Conservation (phyloP, 139 green algal species). For the Picochlorum sp. region DNA sequence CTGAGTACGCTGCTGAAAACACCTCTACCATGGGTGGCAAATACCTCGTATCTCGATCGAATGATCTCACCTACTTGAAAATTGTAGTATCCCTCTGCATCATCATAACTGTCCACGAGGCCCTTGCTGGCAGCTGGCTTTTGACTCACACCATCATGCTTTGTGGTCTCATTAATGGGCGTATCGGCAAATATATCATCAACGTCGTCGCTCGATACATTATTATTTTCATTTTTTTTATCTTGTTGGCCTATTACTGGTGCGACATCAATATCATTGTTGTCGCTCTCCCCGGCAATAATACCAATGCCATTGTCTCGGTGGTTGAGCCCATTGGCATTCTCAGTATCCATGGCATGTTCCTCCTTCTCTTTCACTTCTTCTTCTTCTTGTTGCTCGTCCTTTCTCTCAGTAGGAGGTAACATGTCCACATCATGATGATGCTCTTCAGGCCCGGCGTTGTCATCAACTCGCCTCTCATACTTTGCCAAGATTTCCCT, state of each 20-base stretch:
- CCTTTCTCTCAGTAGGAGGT: background rate
- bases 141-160: background rate
- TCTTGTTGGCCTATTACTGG: background rate
- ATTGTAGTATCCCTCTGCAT: constrained; percentile 94
- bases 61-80: constrained; percentile 90
- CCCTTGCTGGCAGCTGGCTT: constrained; percentile 4
- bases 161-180: constrained; percentile 15
- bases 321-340: no score
- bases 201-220: constrained; percentile 19
- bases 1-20: constrained; percentile 92
- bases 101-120: constrained; percentile 84
- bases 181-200: constrained; percentile 69
- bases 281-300: background rate
- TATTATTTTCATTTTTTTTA: background rate
- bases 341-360: background rate
- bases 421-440: background rate
- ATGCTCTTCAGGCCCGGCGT: no score
- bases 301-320: background rate
- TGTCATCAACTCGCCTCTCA: constrained; percentile 5
- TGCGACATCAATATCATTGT: background rate
- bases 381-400: background rate
- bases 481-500: constrained; percentile 58
- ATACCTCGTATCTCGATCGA: constrained; percentile 69
- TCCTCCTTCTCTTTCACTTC: background rate
- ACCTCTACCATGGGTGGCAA: constrained; percentile 66